These are phyloP conservation scores for Houttuynia cordata DNA, from an alignment of 164 flowering plant genomes.

Conservation along the genomic window DNA sequence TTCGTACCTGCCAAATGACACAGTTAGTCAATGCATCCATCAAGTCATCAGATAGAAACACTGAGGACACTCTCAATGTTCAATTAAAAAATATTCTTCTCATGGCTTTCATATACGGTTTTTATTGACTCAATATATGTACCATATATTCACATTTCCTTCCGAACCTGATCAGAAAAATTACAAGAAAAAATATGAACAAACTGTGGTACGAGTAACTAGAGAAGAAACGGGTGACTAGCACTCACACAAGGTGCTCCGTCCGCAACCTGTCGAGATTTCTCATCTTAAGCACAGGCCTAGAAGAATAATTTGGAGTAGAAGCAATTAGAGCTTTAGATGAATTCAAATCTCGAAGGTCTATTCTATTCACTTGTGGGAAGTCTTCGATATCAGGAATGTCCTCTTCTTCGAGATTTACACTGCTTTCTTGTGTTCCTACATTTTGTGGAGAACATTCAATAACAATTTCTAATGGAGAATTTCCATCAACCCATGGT, in stretches of 20 bases:
- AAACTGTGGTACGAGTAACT: too few species aligned
- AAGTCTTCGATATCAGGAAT: slow-evolving; percentile 64
- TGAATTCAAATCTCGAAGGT: slow-evolving; percentile 55
- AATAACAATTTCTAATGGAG: too few species aligned
- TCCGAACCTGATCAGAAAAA: neutral
- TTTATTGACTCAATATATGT: too few species aligned
- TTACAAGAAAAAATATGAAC: neutral
- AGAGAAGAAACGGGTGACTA: neutral
- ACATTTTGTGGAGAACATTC: neutral
- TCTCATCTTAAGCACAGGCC: slow-evolving; percentile 50
- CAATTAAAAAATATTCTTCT: too few species aligned
- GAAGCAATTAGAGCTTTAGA: slow-evolving; percentile 61
- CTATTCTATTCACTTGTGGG: slow-evolving; percentile 42
- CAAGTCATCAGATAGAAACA: neutral
- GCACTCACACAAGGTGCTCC: slow-evolving; percentile 39
- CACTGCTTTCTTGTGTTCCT: neutral
- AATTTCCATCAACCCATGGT: too few species aligned
- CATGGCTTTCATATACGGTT: too few species aligned
- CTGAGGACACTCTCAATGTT: too few species aligned
- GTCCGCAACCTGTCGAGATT: slow-evolving; percentile 42
- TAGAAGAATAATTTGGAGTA: slow-evolving; percentile 39
- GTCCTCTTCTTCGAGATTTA: neutral
- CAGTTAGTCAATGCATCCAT: neutral
- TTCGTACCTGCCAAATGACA: slow-evolving; percentile 62
- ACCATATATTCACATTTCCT: too few species aligned